phyloP scores from a whole-genome alignment of 1,284 basidiomycete genomes.

The Cerioporus squamosus region DNA sequence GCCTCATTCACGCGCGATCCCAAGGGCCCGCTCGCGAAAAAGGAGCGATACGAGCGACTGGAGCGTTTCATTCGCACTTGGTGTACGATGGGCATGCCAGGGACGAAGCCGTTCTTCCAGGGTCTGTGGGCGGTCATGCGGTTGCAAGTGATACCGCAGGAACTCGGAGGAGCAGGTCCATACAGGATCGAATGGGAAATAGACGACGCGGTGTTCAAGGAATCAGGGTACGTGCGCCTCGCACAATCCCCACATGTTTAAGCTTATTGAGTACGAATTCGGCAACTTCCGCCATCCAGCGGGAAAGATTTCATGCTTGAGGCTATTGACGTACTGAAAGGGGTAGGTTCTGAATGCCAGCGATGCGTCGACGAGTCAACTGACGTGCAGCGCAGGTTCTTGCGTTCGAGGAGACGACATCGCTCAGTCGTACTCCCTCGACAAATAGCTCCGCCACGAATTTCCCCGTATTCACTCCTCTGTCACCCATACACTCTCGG shows the following conservation, averaged over 20 bases:
- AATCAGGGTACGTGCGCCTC: slow-evolving; percentile 69
- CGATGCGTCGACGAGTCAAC: neutral
- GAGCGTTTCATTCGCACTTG: slow-evolving; percentile 73
- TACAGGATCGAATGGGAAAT: slow-evolving; percentile 77
- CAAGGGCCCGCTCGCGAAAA: slow-evolving; percentile 59
- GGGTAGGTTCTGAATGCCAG: slow-evolving; percentile 50
- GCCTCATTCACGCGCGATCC: slow-evolving; percentile 71
- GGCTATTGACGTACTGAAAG: slow-evolving; percentile 81
- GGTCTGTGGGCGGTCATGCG: slow-evolving; percentile 77
- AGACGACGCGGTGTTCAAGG: slow-evolving; percentile 84
- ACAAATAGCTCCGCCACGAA: slow-evolving; percentile 36
- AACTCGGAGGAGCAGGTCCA: slow-evolving; percentile 72
- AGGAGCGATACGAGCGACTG: slow-evolving; percentile 74
- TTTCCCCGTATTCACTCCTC: slow-evolving; percentile 38
- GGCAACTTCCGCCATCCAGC: slow-evolving; percentile 43
- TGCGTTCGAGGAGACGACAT: slow-evolving; percentile 66
- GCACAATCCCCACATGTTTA: slow-evolving; percentile 20
- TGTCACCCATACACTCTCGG: slow-evolving; percentile 51
- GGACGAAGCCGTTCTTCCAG: slow-evolving; percentile 80
- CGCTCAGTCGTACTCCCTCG: slow-evolving; percentile 44
- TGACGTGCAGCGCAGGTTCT: slow-evolving; percentile 34
- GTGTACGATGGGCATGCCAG: slow-evolving; percentile 82
- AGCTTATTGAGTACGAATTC: slow-evolving; percentile 19
- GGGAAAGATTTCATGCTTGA: slow-evolving; percentile 86
- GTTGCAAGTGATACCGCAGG: slow-evolving; percentile 71